Conservation (phyloP, 2,329 filamentous ascomycete genomes). For the Apiospora aurea region DNA sequence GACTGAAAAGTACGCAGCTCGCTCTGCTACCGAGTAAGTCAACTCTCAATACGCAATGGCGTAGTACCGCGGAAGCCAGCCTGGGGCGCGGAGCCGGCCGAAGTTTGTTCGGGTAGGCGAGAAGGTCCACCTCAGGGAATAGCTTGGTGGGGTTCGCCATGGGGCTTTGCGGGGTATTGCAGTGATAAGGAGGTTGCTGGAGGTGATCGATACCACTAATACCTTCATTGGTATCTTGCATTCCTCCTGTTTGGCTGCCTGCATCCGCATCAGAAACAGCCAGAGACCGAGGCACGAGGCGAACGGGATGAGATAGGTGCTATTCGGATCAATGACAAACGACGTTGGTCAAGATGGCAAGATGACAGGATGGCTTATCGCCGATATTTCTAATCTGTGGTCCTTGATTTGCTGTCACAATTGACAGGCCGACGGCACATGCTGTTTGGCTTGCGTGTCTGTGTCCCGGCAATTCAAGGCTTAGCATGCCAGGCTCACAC, state of each 20-base stretch:
- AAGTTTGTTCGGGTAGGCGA: slow-evolving; percentile 13
- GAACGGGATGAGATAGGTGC: slow-evolving; percentile 3
- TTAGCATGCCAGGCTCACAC: not conserved
- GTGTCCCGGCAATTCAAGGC: not conserved
- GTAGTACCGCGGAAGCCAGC: not conserved
- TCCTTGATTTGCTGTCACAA: not conserved
- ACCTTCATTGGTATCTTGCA: not conserved
- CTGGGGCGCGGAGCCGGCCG: slow-evolving; percentile 13
- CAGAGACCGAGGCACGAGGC: not conserved
- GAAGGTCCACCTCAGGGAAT: slow-evolving; percentile 13
- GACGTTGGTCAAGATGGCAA: not conserved
- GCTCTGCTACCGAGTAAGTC: not conserved
- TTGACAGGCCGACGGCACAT: not conserved
- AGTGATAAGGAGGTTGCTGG: not conserved
- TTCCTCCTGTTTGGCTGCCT: not conserved
- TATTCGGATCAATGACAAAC: slow-evolving; percentile 20
- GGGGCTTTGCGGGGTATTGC: slow-evolving; percentile 2
- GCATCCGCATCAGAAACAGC: not conserved
- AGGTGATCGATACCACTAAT: slow-evolving; percentile 17
- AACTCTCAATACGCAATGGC: not conserved
- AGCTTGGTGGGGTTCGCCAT: not conserved
- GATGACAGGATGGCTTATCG: not conserved
- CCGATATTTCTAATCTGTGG: not conserved
- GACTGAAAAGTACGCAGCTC: not conserved
- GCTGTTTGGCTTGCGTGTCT: not conserved